Conservation (phyloP, 768 basidiomycete species). For the Ramaria sp. region DNA sequence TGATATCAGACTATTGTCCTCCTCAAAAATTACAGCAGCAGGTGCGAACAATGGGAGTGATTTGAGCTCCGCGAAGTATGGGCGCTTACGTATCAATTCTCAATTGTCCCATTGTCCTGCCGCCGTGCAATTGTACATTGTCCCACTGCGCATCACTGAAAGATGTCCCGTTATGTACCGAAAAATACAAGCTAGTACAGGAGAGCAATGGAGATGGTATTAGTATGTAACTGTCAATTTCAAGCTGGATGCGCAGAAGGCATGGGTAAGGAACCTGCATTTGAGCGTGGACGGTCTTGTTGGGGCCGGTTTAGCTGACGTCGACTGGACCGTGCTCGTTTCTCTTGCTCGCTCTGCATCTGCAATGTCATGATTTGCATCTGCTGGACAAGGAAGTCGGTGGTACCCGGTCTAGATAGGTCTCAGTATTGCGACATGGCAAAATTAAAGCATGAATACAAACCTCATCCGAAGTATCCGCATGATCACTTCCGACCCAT, state of each 20-base stretch:
- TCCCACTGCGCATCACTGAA: background rate
- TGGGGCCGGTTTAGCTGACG: slow-evolving; percentile 6
- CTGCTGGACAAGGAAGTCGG: slow-evolving; percentile 84
- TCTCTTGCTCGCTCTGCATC: slow-evolving; percentile 78
- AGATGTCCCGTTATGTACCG: background rate
- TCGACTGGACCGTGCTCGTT: slow-evolving; percentile 31
- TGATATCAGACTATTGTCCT: background rate
- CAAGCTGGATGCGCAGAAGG: slow-evolving; percentile 1
- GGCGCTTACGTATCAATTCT: background rate
- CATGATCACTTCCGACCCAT: slow-evolving; percentile 78
- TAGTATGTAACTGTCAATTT: background rate
- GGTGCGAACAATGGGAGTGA: background rate
- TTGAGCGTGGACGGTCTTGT: slow-evolving; percentile 1
- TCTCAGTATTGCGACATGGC: background rate
- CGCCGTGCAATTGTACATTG: background rate
- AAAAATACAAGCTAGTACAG: slow-evolving; percentile 1
- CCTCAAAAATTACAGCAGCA: background rate
- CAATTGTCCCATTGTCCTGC: background rate
- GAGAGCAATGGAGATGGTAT: background rate
- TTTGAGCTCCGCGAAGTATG: background rate
- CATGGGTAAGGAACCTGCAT: slow-evolving; percentile 1
- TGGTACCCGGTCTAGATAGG: slow-evolving; percentile 52
- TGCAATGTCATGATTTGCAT: slow-evolving; percentile 62
- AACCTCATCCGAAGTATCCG: slow-evolving; percentile 93
- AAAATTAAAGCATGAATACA: slow-evolving; percentile 14